Percentiles rank a stretch among this genome's conserved stretches.
Evolutionary conservation across 257 asterid species (phyloP).

Genomic region (Nyctanthes arbortristis): DNA sequence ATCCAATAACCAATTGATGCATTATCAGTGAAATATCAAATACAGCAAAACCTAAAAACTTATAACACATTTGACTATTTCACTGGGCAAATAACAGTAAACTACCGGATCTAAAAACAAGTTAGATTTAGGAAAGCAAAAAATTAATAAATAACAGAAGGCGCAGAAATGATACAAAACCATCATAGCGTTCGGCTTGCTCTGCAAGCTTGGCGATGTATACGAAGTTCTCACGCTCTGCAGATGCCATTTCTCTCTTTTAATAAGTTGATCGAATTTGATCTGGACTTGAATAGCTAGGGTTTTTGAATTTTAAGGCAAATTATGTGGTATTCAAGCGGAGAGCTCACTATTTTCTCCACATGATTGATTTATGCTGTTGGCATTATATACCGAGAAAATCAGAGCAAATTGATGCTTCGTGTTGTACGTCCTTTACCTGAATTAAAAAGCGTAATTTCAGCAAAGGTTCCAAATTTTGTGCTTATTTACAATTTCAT

Average conservation of each 20-base stretch:
- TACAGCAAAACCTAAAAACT: neutral
- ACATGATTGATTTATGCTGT: neutral
- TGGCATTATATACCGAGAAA: neutral
- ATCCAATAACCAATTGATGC: neutral
- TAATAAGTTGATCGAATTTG: neutral
- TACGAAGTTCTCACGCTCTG: conserved; percentile 7
- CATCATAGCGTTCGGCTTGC: conserved; percentile 11
- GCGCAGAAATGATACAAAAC: neutral
- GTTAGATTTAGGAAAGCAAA: neutral
- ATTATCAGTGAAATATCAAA: neutral
- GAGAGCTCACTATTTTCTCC: neutral
- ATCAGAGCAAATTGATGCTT: neutral
- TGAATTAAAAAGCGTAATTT: too few relatives aligned
- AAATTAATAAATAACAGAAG: neutral
- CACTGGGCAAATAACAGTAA: neutral
- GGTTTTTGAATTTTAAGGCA: neutral
- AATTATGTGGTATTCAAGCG: neutral
- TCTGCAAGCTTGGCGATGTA: conserved; percentile 15
- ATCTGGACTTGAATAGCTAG: neutral
- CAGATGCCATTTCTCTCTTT: neutral
- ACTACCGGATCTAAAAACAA: neutral
- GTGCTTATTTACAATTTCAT: too few relatives aligned
- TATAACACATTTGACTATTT: neutral
- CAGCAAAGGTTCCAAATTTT: too few relatives aligned
- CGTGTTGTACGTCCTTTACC: neutral